phyloP scores from a whole-genome alignment of 208 protist species.

The Wallacemonas sp. region DNA sequence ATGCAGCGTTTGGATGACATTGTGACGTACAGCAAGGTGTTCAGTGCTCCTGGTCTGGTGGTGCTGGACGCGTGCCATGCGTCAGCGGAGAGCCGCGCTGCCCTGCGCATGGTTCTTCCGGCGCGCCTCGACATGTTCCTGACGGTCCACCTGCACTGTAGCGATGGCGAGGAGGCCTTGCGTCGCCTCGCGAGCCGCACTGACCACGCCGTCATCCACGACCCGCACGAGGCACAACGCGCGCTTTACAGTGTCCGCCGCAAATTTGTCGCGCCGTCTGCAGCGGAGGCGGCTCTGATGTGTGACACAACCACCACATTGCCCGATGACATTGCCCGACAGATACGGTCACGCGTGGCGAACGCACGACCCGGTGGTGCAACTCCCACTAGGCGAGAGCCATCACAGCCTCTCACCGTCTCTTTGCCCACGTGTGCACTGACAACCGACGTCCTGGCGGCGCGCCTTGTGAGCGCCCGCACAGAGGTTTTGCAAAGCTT shows the following conservation, averaged over 20 bases:
- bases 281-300: constrained; percentile 21
- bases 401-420: neutral
- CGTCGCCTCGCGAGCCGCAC: constrained; percentile 31
- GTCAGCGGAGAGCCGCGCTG: constrained; percentile 29
- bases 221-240: constrained; percentile 48
- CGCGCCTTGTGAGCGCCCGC: too few species aligned
- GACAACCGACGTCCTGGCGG: too few species aligned
- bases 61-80: constrained; percentile 84
- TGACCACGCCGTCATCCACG: constrained; percentile 44
- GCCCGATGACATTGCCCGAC: constrained; percentile 6
- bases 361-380: constrained; percentile 8
- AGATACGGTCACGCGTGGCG: neutral
- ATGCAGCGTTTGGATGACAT: constrained; percentile 19
- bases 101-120: constrained; percentile 30
- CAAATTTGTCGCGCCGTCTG: constrained; percentile 44
- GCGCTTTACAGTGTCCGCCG: constrained; percentile 63
- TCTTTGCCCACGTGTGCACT: too few species aligned
- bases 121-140: constrained; percentile 21
- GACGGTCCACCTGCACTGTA: constrained; percentile 51
- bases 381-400: neutral
- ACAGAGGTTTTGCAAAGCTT: too few species aligned
- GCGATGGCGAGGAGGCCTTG: constrained; percentile 23
- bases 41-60: constrained; percentile 33
- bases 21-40: constrained; percentile 6
- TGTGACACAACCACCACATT: constrained; percentile 21